These are phyloP conservation scores for Hyaloperonospora arabidopsidis DNA, from an alignment of 352 stramenopile genomes.

Conservation along the genomic window DNA sequence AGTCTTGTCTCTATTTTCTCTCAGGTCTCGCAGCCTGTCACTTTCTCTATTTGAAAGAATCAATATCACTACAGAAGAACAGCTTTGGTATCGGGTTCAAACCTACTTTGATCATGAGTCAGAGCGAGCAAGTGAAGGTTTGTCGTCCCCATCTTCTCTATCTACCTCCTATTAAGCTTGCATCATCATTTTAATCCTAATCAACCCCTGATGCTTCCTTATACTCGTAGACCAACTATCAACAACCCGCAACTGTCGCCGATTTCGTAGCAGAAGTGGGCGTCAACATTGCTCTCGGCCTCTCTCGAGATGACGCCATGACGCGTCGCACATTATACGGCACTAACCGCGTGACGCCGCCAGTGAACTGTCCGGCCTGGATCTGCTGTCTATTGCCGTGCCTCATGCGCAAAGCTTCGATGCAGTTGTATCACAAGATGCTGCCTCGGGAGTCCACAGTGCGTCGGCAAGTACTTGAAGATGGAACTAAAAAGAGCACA, in stretches of 20 bases:
- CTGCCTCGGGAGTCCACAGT: constrained; percentile 88
- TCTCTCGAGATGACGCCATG: constrained; percentile 72
- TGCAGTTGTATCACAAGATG: constrained; percentile 83
- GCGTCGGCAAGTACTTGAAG: constrained; percentile 30
- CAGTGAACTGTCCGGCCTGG: constrained; percentile 90
- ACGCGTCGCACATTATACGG: constrained; percentile 57
- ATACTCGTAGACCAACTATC: constrained; percentile 20
- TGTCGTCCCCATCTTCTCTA: no score
- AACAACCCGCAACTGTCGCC: constrained; percentile 28
- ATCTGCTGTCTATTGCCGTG: constrained; percentile 91
- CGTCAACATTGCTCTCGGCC: constrained; percentile 44
- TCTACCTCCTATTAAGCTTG: no score
- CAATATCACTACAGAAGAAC: no score
- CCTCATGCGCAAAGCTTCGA: constrained; percentile 85
- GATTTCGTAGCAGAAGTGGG: constrained; percentile 61
- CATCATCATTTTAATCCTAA: no score
- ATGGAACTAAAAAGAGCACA: constrained; percentile 22
- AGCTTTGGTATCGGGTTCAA: no score
- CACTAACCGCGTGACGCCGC: constrained; percentile 86
- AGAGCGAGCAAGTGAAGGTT: no score
- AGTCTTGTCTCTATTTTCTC: no score
- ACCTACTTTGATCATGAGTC: no score
- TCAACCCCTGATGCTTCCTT: no score
- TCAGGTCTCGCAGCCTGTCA: no score
- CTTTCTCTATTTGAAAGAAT: no score